phyloP scores from a whole-genome alignment of 768 basidiomycete species.

The Tulasnella sp. region DNA sequence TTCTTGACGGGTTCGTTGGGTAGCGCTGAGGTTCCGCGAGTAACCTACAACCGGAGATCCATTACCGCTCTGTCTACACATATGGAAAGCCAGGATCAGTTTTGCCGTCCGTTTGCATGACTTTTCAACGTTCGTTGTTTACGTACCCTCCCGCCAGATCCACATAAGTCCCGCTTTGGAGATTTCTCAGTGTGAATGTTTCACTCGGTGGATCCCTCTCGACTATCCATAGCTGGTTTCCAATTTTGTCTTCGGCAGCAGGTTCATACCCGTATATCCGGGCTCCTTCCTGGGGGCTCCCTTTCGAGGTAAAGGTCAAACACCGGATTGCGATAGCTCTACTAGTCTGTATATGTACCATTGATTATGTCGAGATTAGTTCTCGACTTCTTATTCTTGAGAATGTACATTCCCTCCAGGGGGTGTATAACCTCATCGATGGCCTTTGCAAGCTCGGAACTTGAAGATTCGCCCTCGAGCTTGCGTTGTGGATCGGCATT shows the following conservation, averaged over 20 bases:
- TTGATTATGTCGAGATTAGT: neutral
- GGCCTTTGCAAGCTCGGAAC: neutral
- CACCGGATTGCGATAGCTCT: neutral
- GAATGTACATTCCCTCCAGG: neutral
- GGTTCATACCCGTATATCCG: neutral
- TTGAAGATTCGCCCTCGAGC: neutral
- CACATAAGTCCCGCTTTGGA: neutral
- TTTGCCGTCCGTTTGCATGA: neutral
- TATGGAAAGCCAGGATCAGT: neutral
- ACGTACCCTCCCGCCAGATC: neutral
- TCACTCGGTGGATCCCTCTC: neutral
- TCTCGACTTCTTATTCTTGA: neutral
- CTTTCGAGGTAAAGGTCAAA: neutral
- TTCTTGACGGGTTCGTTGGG: neutral
- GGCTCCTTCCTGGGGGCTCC: neutral
- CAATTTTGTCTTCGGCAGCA: neutral
- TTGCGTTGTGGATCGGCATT: neutral
- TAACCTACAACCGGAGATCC: neutral
- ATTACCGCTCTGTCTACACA: neutral
- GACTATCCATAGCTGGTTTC: neutral
- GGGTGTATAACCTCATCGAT: neutral
- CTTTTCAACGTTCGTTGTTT: neutral
- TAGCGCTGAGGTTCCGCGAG: neutral
- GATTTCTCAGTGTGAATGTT: neutral
- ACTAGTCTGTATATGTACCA: neutral